These are phyloP conservation scores for Claviceps africana DNA, from an alignment of 2,329 filamentous ascomycete species.

Conservation along the genomic window DNA sequence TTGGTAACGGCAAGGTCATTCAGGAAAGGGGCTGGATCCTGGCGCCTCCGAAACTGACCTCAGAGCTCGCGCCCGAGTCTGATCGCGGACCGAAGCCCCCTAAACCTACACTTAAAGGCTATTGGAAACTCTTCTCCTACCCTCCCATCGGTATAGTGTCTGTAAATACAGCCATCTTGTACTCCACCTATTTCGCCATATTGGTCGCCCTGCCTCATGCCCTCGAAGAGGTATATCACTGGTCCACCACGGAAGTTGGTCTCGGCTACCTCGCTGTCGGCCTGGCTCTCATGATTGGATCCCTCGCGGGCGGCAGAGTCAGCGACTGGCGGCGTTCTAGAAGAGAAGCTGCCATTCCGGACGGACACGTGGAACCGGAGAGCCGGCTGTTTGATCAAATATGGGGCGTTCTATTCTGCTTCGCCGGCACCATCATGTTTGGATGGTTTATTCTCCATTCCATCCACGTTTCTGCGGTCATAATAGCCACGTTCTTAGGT, in stretches of 20 bases:
- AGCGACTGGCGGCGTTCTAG: slow-evolving; percentile 22
- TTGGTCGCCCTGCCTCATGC: slow-evolving; percentile 16
- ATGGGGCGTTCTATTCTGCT: slow-evolving; percentile 23
- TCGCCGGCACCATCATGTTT: slow-evolving; percentile 24
- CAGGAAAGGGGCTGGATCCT: slow-evolving; percentile 9
- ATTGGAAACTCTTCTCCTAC: slow-evolving; percentile 17
- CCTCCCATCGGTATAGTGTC: slow-evolving; percentile 20
- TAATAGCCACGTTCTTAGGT: slow-evolving; percentile 18
- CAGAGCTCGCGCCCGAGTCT: slow-evolving; percentile 11
- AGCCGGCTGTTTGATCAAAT: slow-evolving; percentile 25
- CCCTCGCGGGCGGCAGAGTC: slow-evolving; percentile 21
- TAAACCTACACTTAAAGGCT: slow-evolving; percentile 15
- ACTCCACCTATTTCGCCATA: slow-evolving; percentile 20
- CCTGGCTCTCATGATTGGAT: slow-evolving; percentile 17
- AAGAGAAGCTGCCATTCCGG: slow-evolving; percentile 6
- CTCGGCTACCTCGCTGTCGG: slow-evolving; percentile 20
- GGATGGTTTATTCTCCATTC: slow-evolving; percentile 23
- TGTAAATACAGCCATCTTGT: slow-evolving; percentile 20
- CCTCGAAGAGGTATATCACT: slow-evolving; percentile 19
- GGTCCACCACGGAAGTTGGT: slow-evolving; percentile 19
- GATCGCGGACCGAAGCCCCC: slow-evolving; percentile 15
- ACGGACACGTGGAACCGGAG: slow-evolving; percentile 19
- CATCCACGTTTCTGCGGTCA: slow-evolving; percentile 15
- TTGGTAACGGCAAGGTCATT: slow-evolving; percentile 26
- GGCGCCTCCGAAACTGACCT: slow-evolving; percentile 11